Evolutionary conservation across 2,329 filamentous ascomycete genomes (phyloP).

Genomic region (Colletotrichum sublineola): DNA sequence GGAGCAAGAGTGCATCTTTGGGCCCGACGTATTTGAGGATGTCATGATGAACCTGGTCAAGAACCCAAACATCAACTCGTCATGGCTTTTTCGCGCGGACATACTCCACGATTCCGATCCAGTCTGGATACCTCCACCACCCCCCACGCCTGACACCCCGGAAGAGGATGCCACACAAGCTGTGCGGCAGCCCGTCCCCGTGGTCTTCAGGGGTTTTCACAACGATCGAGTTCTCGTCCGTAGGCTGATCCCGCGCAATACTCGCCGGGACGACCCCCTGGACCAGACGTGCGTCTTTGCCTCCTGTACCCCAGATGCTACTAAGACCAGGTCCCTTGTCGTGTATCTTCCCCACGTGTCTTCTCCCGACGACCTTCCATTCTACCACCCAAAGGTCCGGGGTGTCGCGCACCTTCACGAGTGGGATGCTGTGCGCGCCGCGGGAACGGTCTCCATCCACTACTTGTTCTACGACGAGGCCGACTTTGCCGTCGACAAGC

Average conservation of each 20-base stretch:
- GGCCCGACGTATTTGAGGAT: slow-evolving; percentile 70
- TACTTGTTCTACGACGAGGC: slow-evolving; percentile 66
- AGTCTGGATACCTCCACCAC: slow-evolving; percentile 42
- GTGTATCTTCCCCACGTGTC: slow-evolving; percentile 83
- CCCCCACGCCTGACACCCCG: slow-evolving; percentile 34
- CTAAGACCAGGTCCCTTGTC: slow-evolving; percentile 66
- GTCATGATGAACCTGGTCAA: slow-evolving; percentile 81
- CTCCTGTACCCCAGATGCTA: slow-evolving; percentile 43
- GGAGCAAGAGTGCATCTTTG: slow-evolving; percentile 71
- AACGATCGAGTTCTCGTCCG: slow-evolving; percentile 75
- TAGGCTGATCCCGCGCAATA: slow-evolving; percentile 85
- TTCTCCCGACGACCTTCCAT: slow-evolving; percentile 76
- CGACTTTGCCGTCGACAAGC: slow-evolving; percentile 55
- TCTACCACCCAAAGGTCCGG: slow-evolving; percentile 86
- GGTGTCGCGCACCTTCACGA: slow-evolving; percentile 83
- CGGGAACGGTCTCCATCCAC: slow-evolving; percentile 70
- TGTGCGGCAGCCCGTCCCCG: slow-evolving; percentile 50
- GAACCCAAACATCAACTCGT: slow-evolving; percentile 85
- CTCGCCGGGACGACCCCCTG: slow-evolving; percentile 78
- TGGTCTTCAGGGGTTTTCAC: slow-evolving; percentile 61
- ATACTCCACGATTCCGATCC: slow-evolving; percentile 70
- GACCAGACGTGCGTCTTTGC: slow-evolving; percentile 89
- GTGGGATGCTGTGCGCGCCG: slow-evolving; percentile 60
- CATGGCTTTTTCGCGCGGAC: slow-evolving; percentile 83
- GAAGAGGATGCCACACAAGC: slow-evolving; percentile 47